Conservation (phyloP, 805 yeast genomes). For the Saturnispora ahearnii region DNA sequence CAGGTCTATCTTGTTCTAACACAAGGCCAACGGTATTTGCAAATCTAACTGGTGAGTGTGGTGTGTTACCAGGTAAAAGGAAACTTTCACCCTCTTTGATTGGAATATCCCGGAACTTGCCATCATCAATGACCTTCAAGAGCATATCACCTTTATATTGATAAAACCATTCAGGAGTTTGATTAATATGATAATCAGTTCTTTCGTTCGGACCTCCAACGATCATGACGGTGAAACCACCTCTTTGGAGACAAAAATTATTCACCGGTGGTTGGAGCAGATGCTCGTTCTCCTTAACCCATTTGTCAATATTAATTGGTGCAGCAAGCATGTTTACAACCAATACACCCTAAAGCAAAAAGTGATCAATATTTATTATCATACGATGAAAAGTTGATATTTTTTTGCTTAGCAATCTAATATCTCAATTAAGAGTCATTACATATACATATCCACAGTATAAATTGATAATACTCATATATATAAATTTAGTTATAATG, state of each 20-base stretch:
- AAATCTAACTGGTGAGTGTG: conserved; percentile 85
- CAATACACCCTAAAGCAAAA: neutral
- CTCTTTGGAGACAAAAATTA: conserved; percentile 81
- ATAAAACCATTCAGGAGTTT: conserved; percentile 90
- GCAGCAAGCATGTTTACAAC: conserved; percentile 36
- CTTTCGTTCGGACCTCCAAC: conserved; percentile 95
- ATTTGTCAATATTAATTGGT: conserved; percentile 70
- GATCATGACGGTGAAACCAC: conserved; percentile 90
- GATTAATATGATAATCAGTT: conserved; percentile 88
- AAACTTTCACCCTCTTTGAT: conserved; percentile 87
- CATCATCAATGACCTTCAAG: conserved; percentile 72
- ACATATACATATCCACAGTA: too few species aligned
- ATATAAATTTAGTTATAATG: too few species aligned
- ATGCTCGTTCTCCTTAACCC: conserved; percentile 72
- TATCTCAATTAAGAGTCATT: too few species aligned
- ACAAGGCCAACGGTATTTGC: conserved; percentile 84
- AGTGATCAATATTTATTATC: neutral
- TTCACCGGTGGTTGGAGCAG: conserved; percentile 87
- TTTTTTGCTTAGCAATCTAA: neutral
- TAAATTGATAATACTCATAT: too few species aligned
- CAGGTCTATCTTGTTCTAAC: conserved; percentile 85
- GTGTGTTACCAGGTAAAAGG: conserved; percentile 72
- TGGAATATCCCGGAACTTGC: conserved; percentile 61
- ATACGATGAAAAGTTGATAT: neutral
- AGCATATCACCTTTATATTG: conserved; percentile 84